Evolutionary conservation across 345 rosid species (phyloP).

Genomic region (Dipteronia sinensis): DNA sequence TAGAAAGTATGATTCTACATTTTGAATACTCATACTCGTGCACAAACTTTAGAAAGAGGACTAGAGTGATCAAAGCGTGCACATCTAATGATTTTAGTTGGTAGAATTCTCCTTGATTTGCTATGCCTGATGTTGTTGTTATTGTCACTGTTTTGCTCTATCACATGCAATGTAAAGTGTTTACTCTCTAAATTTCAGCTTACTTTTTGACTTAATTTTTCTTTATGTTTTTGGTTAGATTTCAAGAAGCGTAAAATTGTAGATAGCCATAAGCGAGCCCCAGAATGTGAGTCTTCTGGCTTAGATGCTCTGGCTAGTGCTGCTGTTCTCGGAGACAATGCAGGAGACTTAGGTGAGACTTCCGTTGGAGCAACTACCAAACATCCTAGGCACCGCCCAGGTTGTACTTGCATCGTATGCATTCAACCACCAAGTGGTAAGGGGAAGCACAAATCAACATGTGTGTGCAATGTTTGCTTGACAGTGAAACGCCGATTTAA

Average conservation of each 20-base stretch:
- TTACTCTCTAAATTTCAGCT: neutral
- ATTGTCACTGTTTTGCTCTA: neutral
- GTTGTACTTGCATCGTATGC: constrained; percentile 95
- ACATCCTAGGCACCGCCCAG: constrained; percentile 95
- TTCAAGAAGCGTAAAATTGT: constrained; percentile 52
- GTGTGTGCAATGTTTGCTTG: constrained; percentile 86
- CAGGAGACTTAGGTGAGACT: constrained; percentile 46
- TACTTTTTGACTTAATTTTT: neutral
- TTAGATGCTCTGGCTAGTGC: constrained; percentile 88
- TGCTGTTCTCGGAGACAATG: constrained; percentile 67
- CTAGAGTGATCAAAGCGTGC: neutral
- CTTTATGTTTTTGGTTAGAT: constrained; percentile 40
- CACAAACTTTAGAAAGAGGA: neutral
- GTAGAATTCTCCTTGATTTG: neutral
- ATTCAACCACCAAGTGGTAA: constrained; percentile 99
- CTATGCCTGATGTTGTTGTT: neutral
- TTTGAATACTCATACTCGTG: neutral
- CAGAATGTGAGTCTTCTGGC: constrained; percentile 56
- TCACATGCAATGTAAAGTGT: too few relatives aligned
- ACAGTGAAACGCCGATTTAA: constrained; percentile 91
- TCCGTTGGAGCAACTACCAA: constrained; percentile 80
- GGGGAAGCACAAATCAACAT: constrained; percentile 79
- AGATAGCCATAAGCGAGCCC: constrained; percentile 40
- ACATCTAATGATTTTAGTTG: neutral
- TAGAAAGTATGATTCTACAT: neutral